Evolutionary conservation across 768 basidiomycete genomes (phyloP).

Genomic region (Psilocybe cyanescens): DNA sequence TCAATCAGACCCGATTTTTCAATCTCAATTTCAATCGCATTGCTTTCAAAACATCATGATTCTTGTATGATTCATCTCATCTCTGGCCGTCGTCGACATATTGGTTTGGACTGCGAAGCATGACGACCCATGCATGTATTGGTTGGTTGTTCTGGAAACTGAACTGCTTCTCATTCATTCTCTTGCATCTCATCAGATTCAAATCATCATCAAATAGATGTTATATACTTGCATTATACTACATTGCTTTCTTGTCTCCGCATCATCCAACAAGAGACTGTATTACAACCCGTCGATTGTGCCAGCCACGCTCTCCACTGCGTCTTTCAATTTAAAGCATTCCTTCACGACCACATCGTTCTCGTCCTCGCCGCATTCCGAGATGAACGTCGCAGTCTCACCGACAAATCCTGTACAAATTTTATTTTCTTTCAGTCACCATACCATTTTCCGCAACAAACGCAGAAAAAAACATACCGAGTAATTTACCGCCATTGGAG

Average conservation of each 20-base stretch:
- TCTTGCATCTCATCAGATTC: not conserved
- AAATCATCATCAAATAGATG: slow-evolving; percentile 10
- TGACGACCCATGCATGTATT: too few relatives aligned
- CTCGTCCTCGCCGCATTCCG: slow-evolving; percentile 88
- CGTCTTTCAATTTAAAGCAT: slow-evolving; percentile 68
- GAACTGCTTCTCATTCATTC: too few relatives aligned
- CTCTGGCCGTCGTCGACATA: not conserved
- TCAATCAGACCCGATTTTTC: not conserved
- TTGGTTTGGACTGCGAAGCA: too few relatives aligned
- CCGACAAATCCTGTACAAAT: slow-evolving; percentile 63
- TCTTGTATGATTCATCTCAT: not conserved
- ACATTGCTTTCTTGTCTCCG: not conserved
- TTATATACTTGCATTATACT: slow-evolving; percentile 14
- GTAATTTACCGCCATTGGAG: slow-evolving; percentile 71
- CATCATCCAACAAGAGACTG: not conserved
- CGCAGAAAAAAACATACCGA: slow-evolving; percentile 45
- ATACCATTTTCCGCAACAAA: not conserved
- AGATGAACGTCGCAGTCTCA: slow-evolving; percentile 86
- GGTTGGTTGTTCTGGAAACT: too few relatives aligned
- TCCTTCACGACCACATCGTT: slow-evolving; percentile 80
- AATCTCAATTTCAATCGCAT: not conserved
- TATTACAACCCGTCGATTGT: slow-evolving; percentile 52
- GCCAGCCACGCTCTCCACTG: slow-evolving; percentile 74
- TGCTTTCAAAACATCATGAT: not conserved
- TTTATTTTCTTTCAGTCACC: too few relatives aligned